A percentile compares a stretch with the other conserved stretches of the same genome.
phyloP scores from a whole-genome alignment of 2,329 filamentous ascomycete genomes.

The Plenodomus tracheiphilus region DNA sequence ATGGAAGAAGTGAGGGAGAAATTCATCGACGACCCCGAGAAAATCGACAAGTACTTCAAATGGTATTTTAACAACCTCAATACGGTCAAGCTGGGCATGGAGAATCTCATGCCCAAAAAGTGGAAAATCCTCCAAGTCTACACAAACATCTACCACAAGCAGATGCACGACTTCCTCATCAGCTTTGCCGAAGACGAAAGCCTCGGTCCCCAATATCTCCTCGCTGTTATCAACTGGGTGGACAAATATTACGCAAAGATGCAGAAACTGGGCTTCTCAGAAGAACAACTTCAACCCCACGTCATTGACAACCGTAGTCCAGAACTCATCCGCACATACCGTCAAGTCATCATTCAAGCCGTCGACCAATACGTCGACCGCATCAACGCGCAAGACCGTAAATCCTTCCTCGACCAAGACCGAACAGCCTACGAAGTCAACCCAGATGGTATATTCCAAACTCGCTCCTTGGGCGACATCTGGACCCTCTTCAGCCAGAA shows the following conservation, averaged over 20 bases:
- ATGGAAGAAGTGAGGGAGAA: slow-evolving; percentile 72
- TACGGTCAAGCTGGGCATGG: slow-evolving; percentile 91
- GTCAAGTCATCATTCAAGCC: slow-evolving; percentile 90
- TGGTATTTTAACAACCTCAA: slow-evolving; percentile 99
- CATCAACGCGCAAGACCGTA: slow-evolving; percentile 80
- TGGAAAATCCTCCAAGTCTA: slow-evolving; percentile 96
- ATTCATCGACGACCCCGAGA: slow-evolving; percentile 81
- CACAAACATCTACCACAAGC: slow-evolving; percentile 83
- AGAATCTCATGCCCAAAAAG: slow-evolving; percentile 87
- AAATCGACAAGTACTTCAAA: slow-evolving; percentile 82
- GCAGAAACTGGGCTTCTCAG: slow-evolving; percentile 79
- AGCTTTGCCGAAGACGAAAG: slow-evolving; percentile 81
- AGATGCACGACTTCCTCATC: slow-evolving; percentile 94
- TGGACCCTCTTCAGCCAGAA: slow-evolving; percentile 98
- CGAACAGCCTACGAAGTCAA: slow-evolving; percentile 75
- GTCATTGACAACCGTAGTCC: slow-evolving; percentile 87
- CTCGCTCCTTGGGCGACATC: slow-evolving; percentile 88
- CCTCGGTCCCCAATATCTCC: slow-evolving; percentile 81
- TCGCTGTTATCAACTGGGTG: slow-evolving; percentile 92
- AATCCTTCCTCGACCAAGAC: slow-evolving; percentile 77
- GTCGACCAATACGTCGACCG: slow-evolving; percentile 98
- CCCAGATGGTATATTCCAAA: slow-evolving; percentile 87
- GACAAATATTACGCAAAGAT: slow-evolving; percentile 97
- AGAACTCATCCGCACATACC: slow-evolving; percentile 91
- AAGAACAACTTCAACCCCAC: slow-evolving; percentile 78